These are phyloP conservation scores for Phytopythium oedochilum DNA, from an alignment of 352 stramenopile species.

Conservation along the genomic window DNA sequence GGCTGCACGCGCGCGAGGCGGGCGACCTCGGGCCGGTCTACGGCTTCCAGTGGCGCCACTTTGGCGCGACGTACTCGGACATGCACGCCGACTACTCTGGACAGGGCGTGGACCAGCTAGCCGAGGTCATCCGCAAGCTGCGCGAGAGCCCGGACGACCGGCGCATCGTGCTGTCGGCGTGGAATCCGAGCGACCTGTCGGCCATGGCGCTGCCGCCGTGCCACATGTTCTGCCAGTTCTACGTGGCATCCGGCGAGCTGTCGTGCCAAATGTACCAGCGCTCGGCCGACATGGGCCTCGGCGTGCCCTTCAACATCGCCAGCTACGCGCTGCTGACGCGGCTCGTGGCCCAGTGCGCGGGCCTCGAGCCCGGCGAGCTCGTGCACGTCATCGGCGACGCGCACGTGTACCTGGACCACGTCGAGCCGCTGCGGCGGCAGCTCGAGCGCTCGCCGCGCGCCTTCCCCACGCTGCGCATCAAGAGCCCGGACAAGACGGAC, in stretches of 20 bases:
- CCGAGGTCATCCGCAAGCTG: conserved; percentile 98
- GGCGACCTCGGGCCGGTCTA: conserved; percentile 97
- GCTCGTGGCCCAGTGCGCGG: conserved; percentile 94
- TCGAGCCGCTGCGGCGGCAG: conserved; percentile 96
- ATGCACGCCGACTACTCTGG: conserved; percentile 98
- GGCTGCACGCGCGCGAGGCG: conserved; percentile 92
- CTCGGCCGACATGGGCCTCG: conserved; percentile 98
- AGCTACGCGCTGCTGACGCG: conserved; percentile 97
- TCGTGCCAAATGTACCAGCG: conserved; percentile 99
- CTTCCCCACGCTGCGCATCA: conserved; percentile 95
- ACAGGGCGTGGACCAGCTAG: conserved; percentile 98
- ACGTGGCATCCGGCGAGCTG: conserved; percentile 79
- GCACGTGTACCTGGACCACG: conserved; percentile 99
- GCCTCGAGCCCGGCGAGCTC: conserved; percentile 95
- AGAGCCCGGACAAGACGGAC: conserved; percentile 71
- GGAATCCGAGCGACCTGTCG: conserved; percentile 97
- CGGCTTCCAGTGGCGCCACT: conserved; percentile 99
- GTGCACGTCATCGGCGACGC: conserved; percentile 99
- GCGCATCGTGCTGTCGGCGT: conserved; percentile 98
- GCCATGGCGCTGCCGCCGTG: conserved; percentile 99
- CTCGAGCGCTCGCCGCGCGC: conserved; percentile 89
- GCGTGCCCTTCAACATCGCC: conserved; percentile 99
- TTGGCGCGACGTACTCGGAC: conserved; percentile 97
- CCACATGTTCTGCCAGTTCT: conserved; percentile 99
- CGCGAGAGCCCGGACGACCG: conserved; percentile 96